Conservation (phyloP, 2,329 filamentous ascomycete species). For the Parastagonospora avenae region DNA sequence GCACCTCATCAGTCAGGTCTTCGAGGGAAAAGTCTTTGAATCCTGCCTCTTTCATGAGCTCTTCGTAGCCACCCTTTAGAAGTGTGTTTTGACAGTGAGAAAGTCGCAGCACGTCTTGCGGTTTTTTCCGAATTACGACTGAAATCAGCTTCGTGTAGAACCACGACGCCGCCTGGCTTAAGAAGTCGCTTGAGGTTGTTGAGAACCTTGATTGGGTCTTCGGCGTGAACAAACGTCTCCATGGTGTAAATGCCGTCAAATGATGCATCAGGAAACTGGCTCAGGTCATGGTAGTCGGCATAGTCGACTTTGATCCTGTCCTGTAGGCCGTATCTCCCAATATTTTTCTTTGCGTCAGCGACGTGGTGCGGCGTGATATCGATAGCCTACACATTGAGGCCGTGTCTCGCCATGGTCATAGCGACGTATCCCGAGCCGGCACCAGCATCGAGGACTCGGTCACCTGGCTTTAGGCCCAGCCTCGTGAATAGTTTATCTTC, state of each 20-base stretch:
- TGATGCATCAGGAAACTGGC: slow-evolving; percentile 43
- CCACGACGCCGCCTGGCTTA: slow-evolving; percentile 54
- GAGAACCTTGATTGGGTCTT: slow-evolving; percentile 52
- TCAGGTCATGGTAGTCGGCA: slow-evolving; percentile 60
- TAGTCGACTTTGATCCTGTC: slow-evolving; percentile 47
- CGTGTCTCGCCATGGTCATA: slow-evolving; percentile 51
- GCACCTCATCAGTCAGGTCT: slow-evolving; percentile 55
- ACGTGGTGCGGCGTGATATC: slow-evolving; percentile 59
- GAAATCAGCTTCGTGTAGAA: slow-evolving; percentile 54
- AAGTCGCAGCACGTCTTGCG: slow-evolving; percentile 19
- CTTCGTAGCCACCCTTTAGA: slow-evolving; percentile 46
- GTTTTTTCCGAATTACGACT: slow-evolving; percentile 17
- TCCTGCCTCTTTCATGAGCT: slow-evolving; percentile 44
- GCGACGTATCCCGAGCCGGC: slow-evolving; percentile 59
- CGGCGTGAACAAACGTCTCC: slow-evolving; percentile 62
- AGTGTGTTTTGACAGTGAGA: slow-evolving; percentile 32
- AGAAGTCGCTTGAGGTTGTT: slow-evolving; percentile 56
- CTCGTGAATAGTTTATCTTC: slow-evolving; percentile 53
- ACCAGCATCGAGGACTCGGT: slow-evolving; percentile 59
- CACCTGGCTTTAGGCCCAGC: slow-evolving; percentile 35
- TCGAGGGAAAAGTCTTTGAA: slow-evolving; percentile 48
- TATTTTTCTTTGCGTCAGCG: slow-evolving; percentile 50
- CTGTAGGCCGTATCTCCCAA: slow-evolving; percentile 42
- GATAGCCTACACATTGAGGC: slow-evolving; percentile 50
- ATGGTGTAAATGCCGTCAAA: slow-evolving; percentile 62